Conservation (phyloP, 2,329 filamentous ascomycete species). For the Aspergillus fumigatiaffinis region DNA sequence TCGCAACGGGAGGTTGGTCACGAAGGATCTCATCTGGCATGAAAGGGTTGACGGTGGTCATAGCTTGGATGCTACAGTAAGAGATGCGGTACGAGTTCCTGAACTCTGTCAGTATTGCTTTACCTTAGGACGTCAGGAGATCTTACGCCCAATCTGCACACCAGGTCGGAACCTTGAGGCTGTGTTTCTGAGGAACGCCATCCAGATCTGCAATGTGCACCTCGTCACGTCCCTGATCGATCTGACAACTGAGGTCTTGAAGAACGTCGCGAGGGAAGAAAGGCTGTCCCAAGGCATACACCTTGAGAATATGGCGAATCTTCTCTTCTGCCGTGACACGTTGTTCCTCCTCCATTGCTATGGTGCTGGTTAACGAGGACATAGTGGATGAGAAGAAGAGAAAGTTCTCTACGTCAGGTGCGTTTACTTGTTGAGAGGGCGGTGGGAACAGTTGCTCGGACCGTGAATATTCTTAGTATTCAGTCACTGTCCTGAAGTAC, state of each 20-base stretch:
- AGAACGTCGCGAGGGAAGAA: constrained; percentile 20
- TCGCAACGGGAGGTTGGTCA: constrained; percentile 13
- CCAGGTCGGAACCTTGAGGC: constrained; percentile 12
- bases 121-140: not conserved
- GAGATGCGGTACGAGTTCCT: constrained; percentile 18
- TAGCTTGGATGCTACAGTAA: constrained; percentile 18
- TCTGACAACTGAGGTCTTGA: constrained; percentile 14
- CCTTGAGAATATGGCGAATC: constrained; percentile 13
- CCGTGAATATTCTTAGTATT: not conserved
- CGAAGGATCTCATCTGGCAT: constrained; percentile 10
- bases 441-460: not conserved
- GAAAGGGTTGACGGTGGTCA: constrained; percentile 10
- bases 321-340: constrained; percentile 9
- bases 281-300: constrained; percentile 17
- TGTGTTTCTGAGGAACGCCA: constrained; percentile 11
- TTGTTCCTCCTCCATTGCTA: constrained; percentile 6
- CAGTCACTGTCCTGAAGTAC: not conserved
- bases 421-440: not conserved
- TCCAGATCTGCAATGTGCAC: constrained; percentile 15
- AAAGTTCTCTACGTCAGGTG: not conserved
- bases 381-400: not conserved
- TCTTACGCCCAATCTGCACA: constrained; percentile 17
- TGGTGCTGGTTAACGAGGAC: not conserved
- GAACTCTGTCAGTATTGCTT: not conserved
- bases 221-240: constrained; percentile 13